These are phyloP conservation scores for Pythium guiyangense DNA, from an alignment of 352 stramenopile genomes.

Conservation along the genomic window DNA sequence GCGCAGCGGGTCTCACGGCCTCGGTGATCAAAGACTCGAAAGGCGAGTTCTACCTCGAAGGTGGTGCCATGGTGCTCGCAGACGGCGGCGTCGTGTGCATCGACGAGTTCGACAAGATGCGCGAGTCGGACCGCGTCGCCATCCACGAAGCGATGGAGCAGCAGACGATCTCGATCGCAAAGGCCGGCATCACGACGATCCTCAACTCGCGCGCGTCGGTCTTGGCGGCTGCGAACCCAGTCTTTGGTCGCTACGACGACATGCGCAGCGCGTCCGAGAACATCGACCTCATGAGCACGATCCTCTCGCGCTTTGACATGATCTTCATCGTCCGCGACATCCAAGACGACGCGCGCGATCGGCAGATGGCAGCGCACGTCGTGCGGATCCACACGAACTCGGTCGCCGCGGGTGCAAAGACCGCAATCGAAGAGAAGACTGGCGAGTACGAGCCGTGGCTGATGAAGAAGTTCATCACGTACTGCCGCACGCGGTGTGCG, in stretches of 20 bases:
- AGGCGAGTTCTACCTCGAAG: conserved; percentile 92
- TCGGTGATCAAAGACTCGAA: conserved; percentile 97
- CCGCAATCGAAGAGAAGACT: conserved; percentile 18
- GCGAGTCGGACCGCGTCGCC: conserved; percentile 96
- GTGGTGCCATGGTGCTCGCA: conserved; percentile 98
- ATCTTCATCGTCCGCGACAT: conserved; percentile 99
- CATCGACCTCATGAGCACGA: conserved; percentile 98
- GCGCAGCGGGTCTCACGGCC: conserved; percentile 95
- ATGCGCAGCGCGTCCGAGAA: conserved; percentile 97
- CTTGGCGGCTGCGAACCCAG: conserved; percentile 97
- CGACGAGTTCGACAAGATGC: conserved; percentile 99
- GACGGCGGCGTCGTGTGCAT: conserved; percentile 99
- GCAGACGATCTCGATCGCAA: conserved; percentile 97
- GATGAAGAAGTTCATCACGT: conserved; percentile 98
- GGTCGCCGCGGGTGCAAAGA: conserved; percentile 20
- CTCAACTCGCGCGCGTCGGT: conserved; percentile 99
- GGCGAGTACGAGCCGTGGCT: conserved; percentile 82
- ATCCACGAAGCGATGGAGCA: conserved; percentile 99
- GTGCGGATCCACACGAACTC: conserved; percentile 97
- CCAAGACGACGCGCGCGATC: conserved; percentile 94
- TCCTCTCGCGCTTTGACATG: conserved; percentile 99
- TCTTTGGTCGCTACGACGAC: conserved; percentile 99
- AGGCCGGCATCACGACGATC: conserved; percentile 99
- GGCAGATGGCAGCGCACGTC: conserved; percentile 97
- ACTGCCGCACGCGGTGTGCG: conserved; percentile 94